Evolutionary conservation across 257 asterid genomes (phyloP).

Genomic region (Cruciata laevipes): DNA sequence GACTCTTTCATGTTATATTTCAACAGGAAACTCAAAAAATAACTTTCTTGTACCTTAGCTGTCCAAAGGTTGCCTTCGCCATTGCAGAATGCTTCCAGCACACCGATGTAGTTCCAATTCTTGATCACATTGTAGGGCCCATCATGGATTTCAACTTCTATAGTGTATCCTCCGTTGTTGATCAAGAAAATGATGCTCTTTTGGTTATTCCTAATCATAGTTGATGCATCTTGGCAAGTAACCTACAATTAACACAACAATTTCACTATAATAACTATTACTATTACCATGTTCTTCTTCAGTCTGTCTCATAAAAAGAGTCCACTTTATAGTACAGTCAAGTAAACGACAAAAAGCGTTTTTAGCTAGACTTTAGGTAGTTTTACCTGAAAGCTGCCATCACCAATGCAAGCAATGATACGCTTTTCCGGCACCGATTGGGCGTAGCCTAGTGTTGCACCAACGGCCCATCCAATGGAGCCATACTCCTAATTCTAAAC

Average conservation of each 20-base stretch:
- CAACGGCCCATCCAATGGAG: constrained; percentile 36
- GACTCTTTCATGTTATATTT: too few species aligned
- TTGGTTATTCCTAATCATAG: constrained; percentile 55
- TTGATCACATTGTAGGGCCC: constrained; percentile 73
- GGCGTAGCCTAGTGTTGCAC: constrained; percentile 69
- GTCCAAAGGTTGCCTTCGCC: constrained; percentile 74
- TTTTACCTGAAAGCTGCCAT: constrained; percentile 77
- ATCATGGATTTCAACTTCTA: constrained; percentile 69
- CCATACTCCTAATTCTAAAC: background rate
- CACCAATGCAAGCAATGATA: constrained; percentile 38
- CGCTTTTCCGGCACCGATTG: constrained; percentile 51
- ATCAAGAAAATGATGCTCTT: constrained; percentile 57
- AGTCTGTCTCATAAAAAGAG: too few species aligned
- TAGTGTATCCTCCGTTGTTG: constrained; percentile 69
- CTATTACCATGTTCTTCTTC: too few species aligned
- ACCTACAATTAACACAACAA: constrained; percentile 25
- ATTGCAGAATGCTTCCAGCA: constrained; percentile 58
- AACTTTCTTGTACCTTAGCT: constrained; percentile 31
- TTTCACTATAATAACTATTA: too few species aligned
- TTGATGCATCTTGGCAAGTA: constrained; percentile 62
- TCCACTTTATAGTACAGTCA: too few species aligned
- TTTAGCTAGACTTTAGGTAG: background rate
- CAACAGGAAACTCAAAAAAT: background rate
- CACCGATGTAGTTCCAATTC: constrained; percentile 61
- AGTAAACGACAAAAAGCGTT: too few species aligned